Conservation (phyloP, 768 basidiomycete genomes). For the Boletus insuetus region DNA sequence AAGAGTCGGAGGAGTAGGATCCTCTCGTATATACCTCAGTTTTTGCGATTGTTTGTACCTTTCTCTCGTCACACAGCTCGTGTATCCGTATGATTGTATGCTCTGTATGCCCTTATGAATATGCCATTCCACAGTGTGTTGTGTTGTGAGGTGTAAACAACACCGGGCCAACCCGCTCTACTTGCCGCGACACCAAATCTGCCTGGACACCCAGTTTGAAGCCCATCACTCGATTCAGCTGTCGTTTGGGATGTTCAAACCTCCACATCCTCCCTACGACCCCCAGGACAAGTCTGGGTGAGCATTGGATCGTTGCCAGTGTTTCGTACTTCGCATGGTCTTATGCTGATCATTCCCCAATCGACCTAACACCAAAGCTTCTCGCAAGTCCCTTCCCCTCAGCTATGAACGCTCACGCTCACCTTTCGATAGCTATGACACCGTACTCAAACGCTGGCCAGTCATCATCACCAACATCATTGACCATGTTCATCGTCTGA, state of each 20-base stretch:
- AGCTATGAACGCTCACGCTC: neutral
- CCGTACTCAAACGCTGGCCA: conserved; percentile 77
- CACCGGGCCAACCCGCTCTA: neutral
- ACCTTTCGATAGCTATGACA: conserved; percentile 57
- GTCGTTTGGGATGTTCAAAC: conserved; percentile 35
- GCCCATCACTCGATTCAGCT: neutral
- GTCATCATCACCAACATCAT: conserved; percentile 80
- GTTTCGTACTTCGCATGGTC: neutral
- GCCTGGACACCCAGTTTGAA: neutral
- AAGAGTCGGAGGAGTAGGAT: conserved; percentile 4
- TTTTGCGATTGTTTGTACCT: neutral
- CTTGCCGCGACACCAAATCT: neutral
- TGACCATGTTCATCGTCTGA: conserved; percentile 68
- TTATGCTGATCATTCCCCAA: neutral
- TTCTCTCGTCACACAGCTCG: neutral
- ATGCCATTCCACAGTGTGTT: neutral
- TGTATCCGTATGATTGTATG: conserved; percentile 4
- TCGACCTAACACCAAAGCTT: conserved; percentile 43
- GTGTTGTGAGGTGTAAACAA: no score
- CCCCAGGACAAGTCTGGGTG: conserved; percentile 68
- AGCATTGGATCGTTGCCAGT: conserved; percentile 10
- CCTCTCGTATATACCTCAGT: neutral
- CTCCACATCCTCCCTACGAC: conserved; percentile 70
- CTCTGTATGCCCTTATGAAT: neutral
- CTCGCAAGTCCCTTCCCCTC: conserved; percentile 43